A percentile compares a stretch with the other conserved stretches of the same genome.
Conservation (phyloP, 2,329 filamentous ascomycete species). For the Arthrobotrys entomopaga region DNA sequence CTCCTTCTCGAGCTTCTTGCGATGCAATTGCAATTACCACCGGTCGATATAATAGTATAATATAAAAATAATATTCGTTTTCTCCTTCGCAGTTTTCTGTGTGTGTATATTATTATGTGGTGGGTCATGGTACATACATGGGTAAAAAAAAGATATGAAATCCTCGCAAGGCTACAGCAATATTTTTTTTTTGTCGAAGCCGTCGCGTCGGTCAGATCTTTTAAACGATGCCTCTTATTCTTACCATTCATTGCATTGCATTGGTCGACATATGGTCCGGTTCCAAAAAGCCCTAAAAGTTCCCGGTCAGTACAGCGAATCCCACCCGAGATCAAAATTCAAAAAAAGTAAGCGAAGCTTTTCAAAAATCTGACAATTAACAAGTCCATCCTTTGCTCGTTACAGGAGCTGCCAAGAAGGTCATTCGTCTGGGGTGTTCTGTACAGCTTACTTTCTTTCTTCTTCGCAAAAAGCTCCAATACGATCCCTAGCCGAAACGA, state of each 20-base stretch:
- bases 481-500: conserved; percentile 2
- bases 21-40: too few species aligned
- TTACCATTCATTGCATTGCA: not conserved
- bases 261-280: too few species aligned
- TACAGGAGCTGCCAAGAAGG: not conserved
- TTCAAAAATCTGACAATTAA: conserved; percentile 13
- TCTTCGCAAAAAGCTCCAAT: not conserved
- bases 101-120: too few species aligned
- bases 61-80: too few species aligned
- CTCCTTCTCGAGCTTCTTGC: too few species aligned
- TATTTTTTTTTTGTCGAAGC: too few species aligned
- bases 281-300: conserved; percentile 18
- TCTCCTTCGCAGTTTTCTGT: too few species aligned
- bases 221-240: not conserved
- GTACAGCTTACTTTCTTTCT: not conserved
- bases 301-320: not conserved
- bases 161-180: too few species aligned
- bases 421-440: not conserved
- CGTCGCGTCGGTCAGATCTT: not conserved
- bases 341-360: conserved; percentile 40
- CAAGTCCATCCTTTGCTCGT: conserved; percentile 10
- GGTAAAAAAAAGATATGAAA: too few species aligned
- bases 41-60: too few species aligned
- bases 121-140: too few species aligned
- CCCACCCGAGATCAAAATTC: not conserved